A percentile compares a stretch with the other conserved stretches of the same genome.
Evolutionary conservation across 192 early-diverging fungal genomes (phyloP).

Genomic region (Glomus cerebriforme): DNA sequence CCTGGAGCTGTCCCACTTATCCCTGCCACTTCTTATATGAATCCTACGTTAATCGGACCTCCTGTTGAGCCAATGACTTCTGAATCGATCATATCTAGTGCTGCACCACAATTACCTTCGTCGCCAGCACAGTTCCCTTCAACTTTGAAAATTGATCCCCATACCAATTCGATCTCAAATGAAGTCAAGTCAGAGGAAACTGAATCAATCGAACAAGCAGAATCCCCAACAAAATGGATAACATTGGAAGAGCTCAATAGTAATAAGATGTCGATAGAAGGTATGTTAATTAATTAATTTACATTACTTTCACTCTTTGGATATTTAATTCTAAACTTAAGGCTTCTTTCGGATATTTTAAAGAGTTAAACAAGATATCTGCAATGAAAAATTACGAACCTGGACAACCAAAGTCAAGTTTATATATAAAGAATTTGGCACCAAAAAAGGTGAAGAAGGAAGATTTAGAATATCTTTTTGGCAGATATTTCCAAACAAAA

Average conservation of each 20-base stretch:
- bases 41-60: neutral
- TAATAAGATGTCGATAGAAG: conserved; percentile 24
- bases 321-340: neutral
- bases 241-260: conserved; percentile 26
- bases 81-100: neutral
- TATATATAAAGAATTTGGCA: conserved; percentile 52
- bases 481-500: conserved; percentile 29
- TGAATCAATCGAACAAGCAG: conserved; percentile 4
- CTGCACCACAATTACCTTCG: neutral
- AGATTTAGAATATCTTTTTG: conserved; percentile 41
- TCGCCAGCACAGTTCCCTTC: too few relatives aligned
- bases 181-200: neutral
- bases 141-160: neutral
- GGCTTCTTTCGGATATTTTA: too few relatives aligned
- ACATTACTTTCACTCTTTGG: neutral
- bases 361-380: conserved; percentile 45
- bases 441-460: conserved; percentile 38
- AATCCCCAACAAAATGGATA: neutral
- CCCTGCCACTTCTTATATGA: neutral
- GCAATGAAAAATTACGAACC: conserved; percentile 45
- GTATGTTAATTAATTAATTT: neutral
- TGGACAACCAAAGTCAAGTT: conserved; percentile 38
- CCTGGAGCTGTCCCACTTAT: neutral
- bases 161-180: neutral
- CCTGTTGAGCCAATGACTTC: neutral